Percentiles rank a stretch among this genome's conserved stretches.
These are phyloP conservation scores for Stephania yunnanensis DNA, from an alignment of 164 flowering plant genomes.

Conservation along the genomic window DNA sequence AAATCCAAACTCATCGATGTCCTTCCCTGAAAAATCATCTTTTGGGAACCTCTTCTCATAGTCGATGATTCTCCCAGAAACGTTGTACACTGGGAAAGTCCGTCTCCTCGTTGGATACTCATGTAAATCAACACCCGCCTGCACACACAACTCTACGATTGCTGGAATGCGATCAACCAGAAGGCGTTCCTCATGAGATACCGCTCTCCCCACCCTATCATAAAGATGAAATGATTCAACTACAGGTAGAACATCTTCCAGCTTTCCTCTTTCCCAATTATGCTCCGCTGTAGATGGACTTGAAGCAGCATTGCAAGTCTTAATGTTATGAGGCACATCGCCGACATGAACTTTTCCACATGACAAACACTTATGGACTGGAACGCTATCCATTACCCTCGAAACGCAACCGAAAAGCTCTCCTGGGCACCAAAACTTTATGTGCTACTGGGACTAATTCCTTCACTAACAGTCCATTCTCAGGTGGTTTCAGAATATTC, in stretches of 20 bases:
- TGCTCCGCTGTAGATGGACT: conserved; percentile 39
- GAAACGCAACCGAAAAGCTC: conserved; percentile 39
- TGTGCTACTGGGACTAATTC: conserved; percentile 49
- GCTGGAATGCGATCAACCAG: conserved; percentile 48
- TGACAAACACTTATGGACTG: conserved; percentile 42
- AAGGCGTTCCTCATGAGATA: conserved; percentile 44
- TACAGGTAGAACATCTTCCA: conserved; percentile 33
- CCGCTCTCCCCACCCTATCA: conserved; percentile 52
- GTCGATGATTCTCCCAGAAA: conserved; percentile 46
- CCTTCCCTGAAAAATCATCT: conserved; percentile 26
- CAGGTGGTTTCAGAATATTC: conserved; percentile 36
- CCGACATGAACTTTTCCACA: conserved; percentile 60
- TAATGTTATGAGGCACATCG: conserved; percentile 36
- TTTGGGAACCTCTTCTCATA: conserved; percentile 47
- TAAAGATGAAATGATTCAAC: conserved; percentile 53
- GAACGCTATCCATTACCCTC: conserved; percentile 26
- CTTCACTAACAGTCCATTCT: conserved; percentile 59
- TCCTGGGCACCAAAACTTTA: conserved; percentile 37
- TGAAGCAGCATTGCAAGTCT: conserved; percentile 34
- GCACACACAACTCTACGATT: conserved; percentile 46
- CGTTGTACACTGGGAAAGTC: conserved; percentile 33
- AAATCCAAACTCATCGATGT: conserved; percentile 37
- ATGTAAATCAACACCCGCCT: conserved; percentile 48
- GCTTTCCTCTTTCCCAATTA: conserved; percentile 32
- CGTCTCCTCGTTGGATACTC: conserved; percentile 56